A percentile compares a stretch with the other conserved stretches of the same genome.
phyloP scores from a whole-genome alignment of 129 eudicot genomes.

The Centrapalus pauciflorus region DNA sequence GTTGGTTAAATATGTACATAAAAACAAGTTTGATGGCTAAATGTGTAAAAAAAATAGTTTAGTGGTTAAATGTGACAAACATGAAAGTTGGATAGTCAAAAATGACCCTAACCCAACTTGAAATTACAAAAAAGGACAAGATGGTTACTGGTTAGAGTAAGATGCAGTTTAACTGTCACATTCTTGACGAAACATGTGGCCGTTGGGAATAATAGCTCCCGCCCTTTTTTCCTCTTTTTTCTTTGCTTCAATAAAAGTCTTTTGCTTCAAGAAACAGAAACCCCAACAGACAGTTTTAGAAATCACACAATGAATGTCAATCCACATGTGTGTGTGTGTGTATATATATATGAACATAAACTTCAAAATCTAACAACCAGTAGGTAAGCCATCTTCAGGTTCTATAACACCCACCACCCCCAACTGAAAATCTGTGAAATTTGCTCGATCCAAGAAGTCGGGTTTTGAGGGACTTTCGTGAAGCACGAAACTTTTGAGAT shows the following conservation, averaged over 20 bases:
- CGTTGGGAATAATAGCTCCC: conserved; percentile 23
- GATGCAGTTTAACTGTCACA: conserved; percentile 26
- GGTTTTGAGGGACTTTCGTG: conserved; percentile 11
- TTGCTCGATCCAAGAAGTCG: conserved; percentile 10
- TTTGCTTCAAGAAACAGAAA: conserved; percentile 79
- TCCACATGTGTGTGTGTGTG: conserved; percentile 2
- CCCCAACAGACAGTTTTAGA: conserved; percentile 23
- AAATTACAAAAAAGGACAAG: neutral
- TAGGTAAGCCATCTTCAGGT: conserved; percentile 40
- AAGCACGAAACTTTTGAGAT: conserved; percentile 19
- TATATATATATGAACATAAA: neutral
- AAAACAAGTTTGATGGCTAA: no score
- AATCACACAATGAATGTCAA: conserved; percentile 12
- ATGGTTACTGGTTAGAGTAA: conserved; percentile 10
- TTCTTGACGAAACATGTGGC: conserved; percentile 25
- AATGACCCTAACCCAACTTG: no score
- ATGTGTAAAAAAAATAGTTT: no score
- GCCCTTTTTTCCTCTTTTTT: neutral
- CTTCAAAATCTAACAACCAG: conserved; percentile 51
- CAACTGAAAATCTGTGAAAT: conserved; percentile 12
- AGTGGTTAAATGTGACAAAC: no score
- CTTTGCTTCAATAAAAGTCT: conserved; percentile 32
- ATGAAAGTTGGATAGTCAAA: no score
- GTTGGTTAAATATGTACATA: no score
- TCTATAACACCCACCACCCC: conserved; percentile 15